Percentiles rank a stretch among this genome's conserved stretches.
Conservation (phyloP, 2,329 filamentous ascomycete species). For the Metarhizium guizhouense region DNA sequence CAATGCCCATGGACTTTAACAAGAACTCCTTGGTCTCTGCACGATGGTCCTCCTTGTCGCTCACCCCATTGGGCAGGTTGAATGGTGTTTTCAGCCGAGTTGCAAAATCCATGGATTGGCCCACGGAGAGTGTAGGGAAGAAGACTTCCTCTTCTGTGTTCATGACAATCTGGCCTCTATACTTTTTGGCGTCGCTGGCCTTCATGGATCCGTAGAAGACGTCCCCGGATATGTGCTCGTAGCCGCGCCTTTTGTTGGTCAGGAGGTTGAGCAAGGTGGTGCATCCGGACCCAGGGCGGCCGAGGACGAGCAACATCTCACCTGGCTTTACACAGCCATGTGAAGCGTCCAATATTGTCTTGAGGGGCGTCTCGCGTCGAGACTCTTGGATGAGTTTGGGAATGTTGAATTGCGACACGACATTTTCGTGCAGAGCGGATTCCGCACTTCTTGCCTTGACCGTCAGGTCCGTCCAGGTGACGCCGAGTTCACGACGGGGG, state of each 20-base stretch:
- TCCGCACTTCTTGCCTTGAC: no score
- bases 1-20: slow-evolving; percentile 27
- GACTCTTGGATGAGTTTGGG: no score
- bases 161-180: slow-evolving; percentile 52
- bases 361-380: no score
- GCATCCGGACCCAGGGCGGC: slow-evolving; percentile 60
- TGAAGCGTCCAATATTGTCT: no score
- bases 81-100: slow-evolving; percentile 48
- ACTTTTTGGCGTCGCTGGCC: slow-evolving; percentile 38
- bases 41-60: slow-evolving; percentile 35
- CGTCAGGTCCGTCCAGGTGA: no score
- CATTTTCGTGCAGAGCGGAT: no score
- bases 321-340: slow-evolving; percentile 62
- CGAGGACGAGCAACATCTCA: slow-evolving; percentile 63
- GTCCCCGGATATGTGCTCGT: slow-evolving; percentile 47
- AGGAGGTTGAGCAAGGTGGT: slow-evolving; percentile 63
- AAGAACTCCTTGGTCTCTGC: slow-evolving; percentile 38
- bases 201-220: slow-evolving; percentile 45
- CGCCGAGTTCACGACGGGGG: no score
- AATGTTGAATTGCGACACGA: no score
- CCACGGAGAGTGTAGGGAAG: slow-evolving; percentile 63
- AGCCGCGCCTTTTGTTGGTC: slow-evolving; percentile 54
- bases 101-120: slow-evolving; percentile 63
- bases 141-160: slow-evolving; percentile 61
- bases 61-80: slow-evolving; percentile 33